Conservation (phyloP, 768 basidiomycete genomes). For the Scleroderma citrinum region DNA sequence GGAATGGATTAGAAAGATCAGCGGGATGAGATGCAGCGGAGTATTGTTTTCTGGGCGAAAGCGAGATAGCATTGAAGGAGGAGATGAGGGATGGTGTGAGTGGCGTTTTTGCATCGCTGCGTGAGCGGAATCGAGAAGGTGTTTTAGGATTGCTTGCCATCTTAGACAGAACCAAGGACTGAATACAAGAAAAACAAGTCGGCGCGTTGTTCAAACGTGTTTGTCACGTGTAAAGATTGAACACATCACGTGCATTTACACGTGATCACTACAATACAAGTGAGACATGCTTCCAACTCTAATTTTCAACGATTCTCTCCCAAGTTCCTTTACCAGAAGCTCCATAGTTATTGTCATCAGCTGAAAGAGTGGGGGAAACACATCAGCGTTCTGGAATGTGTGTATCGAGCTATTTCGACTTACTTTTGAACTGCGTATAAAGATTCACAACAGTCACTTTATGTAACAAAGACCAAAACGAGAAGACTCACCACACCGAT, state of each 20-base stretch:
- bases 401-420: too few relatives aligned
- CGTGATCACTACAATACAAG: neutral
- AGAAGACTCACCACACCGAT: too few relatives aligned
- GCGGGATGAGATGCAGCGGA: slow-evolving; percentile 23
- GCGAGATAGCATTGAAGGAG: slow-evolving; percentile 34
- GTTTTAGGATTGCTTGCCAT: slow-evolving; percentile 36
- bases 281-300: too few relatives aligned
- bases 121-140: slow-evolving; percentile 41
- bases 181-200: neutral
- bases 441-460: too few relatives aligned
- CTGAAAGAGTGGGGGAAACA: too few relatives aligned
- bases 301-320: too few relatives aligned
- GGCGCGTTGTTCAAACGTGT: neutral
- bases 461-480: too few relatives aligned
- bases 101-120: slow-evolving; percentile 46
- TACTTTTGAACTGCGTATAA: too few relatives aligned
- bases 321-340: too few relatives aligned
- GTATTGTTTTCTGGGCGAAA: slow-evolving; percentile 25
- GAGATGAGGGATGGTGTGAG: slow-evolving; percentile 40
- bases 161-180: neutral
- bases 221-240: neutral
- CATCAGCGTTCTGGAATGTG: too few relatives aligned
- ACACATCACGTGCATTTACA: neutral
- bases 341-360: too few relatives aligned
- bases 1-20: slow-evolving; percentile 60